A percentile compares a stretch with the other conserved stretches of the same genome.
These are phyloP conservation scores for Taphrina wiesneri DNA, from an alignment of 1,139 yeast species.

Conservation along the genomic window DNA sequence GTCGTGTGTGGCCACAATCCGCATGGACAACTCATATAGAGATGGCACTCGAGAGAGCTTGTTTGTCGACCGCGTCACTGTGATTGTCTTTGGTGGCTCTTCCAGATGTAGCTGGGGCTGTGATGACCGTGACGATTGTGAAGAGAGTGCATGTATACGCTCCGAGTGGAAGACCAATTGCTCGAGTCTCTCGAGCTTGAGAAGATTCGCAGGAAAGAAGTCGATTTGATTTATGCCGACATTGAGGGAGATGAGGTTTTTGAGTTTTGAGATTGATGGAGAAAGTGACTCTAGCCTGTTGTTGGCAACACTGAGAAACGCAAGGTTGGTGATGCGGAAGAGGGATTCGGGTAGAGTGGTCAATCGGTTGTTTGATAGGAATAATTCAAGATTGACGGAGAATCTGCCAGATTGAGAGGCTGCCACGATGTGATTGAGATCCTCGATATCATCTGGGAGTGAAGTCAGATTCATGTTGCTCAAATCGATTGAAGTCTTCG, in stretches of 20 bases:
- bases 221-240: constrained; percentile 31
- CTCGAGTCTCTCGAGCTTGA: constrained; percentile 21
- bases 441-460: constrained; percentile 24
- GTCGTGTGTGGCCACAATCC: constrained; percentile 16
- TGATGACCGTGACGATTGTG: constrained; percentile 16
- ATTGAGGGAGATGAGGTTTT: constrained; percentile 27
- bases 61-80: constrained; percentile 6
- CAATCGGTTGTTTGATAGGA: constrained; percentile 14
- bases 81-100: constrained; percentile 19
- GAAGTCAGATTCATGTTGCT: constrained; percentile 20
- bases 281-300: constrained; percentile 23
- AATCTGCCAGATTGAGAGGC: constrained; percentile 19
- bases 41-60: constrained; percentile 24
- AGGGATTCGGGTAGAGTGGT: constrained; percentile 14
- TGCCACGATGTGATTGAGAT: constrained; percentile 17
- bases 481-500: constrained; percentile 17
- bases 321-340: constrained; percentile 12
- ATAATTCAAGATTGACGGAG: constrained; percentile 18
- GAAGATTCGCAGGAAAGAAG: constrained; percentile 24
- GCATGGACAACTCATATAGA: constrained; percentile 21
- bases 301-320: constrained; percentile 20
- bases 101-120: neutral
- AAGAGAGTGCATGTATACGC: constrained; percentile 4
- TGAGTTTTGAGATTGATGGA: constrained; percentile 22
- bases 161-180: constrained; percentile 27